A percentile compares a stretch with the other conserved stretches of the same genome.
phyloP scores from a whole-genome alignment of 2,329 filamentous ascomycete genomes.

The Basipetospora sp. region DNA sequence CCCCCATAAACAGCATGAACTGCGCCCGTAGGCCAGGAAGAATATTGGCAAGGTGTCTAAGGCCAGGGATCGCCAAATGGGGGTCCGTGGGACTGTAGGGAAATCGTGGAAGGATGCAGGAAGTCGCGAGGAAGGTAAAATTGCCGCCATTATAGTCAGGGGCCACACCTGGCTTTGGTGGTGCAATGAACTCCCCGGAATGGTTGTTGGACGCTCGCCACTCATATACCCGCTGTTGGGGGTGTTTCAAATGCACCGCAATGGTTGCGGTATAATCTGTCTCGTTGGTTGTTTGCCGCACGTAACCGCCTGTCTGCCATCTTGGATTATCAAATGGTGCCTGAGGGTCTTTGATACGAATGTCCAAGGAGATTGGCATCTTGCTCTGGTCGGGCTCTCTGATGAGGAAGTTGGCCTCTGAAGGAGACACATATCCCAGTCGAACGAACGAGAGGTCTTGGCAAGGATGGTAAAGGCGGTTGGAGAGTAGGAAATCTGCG shows the following conservation, averaged over 20 bases:
- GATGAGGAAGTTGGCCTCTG: conserved; percentile 65
- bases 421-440: conserved; percentile 71
- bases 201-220: conserved; percentile 81
- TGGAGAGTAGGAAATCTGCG: conserved; percentile 64
- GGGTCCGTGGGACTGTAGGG: conserved; percentile 79
- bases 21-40: conserved; percentile 59
- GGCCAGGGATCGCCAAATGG: conserved; percentile 65
- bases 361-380: conserved; percentile 62
- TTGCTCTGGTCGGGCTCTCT: conserved; percentile 65
- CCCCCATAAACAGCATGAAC: conserved; percentile 69
- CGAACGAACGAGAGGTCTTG: conserved; percentile 73
- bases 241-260: conserved; percentile 46
- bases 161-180: conserved; percentile 53
- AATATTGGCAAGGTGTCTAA: conserved; percentile 59
- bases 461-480: conserved; percentile 52
- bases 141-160: conserved; percentile 47
- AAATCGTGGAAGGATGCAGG: conserved; percentile 74
- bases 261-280: conserved; percentile 73
- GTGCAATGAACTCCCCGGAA: conserved; percentile 64
- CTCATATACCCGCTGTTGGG: conserved; percentile 61
- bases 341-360: conserved; percentile 38
- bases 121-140: conserved; percentile 84
- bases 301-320: conserved; percentile 53
- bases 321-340: conserved; percentile 38
- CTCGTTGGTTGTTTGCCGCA: conserved; percentile 52